phyloP scores from a whole-genome alignment of 192 early-diverging fungal species.

The Gamsiella multidivaricata region DNA sequence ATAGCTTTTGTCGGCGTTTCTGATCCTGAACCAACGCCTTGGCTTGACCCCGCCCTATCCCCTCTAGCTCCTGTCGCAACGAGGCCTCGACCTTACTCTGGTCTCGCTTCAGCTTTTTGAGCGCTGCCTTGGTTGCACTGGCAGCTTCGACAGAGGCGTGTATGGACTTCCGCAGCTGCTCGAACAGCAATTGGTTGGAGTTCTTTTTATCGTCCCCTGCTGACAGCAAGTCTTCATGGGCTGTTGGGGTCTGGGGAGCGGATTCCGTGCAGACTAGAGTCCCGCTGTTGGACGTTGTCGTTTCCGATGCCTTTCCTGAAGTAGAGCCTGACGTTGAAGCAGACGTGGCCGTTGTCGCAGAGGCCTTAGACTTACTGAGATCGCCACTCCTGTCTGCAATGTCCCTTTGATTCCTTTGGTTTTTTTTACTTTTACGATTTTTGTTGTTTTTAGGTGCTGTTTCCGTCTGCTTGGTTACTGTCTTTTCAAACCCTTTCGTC shows the following conservation, averaged over 20 bases:
- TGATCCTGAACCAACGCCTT: slow-evolving; percentile 48
- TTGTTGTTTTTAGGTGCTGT: slow-evolving; percentile 15
- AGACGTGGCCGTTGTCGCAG: not conserved
- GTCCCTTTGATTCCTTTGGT: slow-evolving; percentile 37
- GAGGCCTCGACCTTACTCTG: slow-evolving; percentile 33
- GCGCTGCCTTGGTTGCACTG: not conserved
- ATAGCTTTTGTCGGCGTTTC: slow-evolving; percentile 47
- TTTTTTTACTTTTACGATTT: slow-evolving; percentile 38
- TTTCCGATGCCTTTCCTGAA: not conserved
- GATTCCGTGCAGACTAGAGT: not conserved
- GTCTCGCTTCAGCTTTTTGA: slow-evolving; percentile 48
- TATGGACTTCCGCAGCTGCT: slow-evolving; percentile 33
- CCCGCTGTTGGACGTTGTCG: not conserved
- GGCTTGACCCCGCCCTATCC: slow-evolving; percentile 45
- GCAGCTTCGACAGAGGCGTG: slow-evolving; percentile 19
- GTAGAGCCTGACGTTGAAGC: not conserved
- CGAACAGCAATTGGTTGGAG: slow-evolving; percentile 17
- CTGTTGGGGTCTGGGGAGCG: not conserved
- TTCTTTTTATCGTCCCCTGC: slow-evolving; percentile 16
- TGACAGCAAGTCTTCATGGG: not conserved
- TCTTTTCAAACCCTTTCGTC: slow-evolving; percentile 5
- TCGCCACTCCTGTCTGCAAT: slow-evolving; percentile 7
- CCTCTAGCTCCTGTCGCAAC: slow-evolving; percentile 41
- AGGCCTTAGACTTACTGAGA: not conserved
- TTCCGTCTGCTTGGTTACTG: not conserved